Evolutionary conservation across 306 rosid species (phyloP), one percentile per base, ranked within the genome.

Genomic region (Rosa lucieae): DNA sequence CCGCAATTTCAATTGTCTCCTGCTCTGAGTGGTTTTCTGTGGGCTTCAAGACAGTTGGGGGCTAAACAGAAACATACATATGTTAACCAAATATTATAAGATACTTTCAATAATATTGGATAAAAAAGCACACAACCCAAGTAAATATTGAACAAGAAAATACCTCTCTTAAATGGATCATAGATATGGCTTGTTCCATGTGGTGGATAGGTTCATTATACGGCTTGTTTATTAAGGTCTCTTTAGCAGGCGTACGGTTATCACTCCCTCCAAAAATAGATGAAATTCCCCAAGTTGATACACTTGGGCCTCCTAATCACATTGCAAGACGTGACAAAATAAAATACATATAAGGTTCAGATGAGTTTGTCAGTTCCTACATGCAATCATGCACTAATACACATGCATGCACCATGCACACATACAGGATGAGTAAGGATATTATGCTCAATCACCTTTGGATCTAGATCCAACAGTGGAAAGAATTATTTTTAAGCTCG

Each of bases 81-180:
- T 23, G 82, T 81, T 58, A 81, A 79, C 58, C 39, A 65, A 77
- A 74, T n/a, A 77, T 74, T 51, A 23, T 32, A 2, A 70, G 18
- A 43, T 47, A 53, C 4, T 62, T 20, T 2, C 32, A 32, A 23
- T 1, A 11, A 8, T 29, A 32, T 15, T 9, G 1, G 59, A 61
- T 42, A 68, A 46, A 81, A 81, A 40, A 82, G 32, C 40, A 78
- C 61, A 67, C 47, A 70, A 77, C 52, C 48, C 35, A 74, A 55
- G 39, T 65, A 74, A 37, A 73, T 32, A 63, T 11, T 75, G 39
- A 74, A 77, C 55, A 6, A 10, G 61, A 77, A 32, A 35, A 32
- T 82, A 95, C 99, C 99, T 93, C 97, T 85, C 93, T 93, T 83
- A 95, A 84, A 43, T 93, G 94, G 81, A 95, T 95, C 97, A 84